phyloP scores from a whole-genome alignment of 2,329 filamentous ascomycete genomes.

The Aureobasidium melanogenum region DNA sequence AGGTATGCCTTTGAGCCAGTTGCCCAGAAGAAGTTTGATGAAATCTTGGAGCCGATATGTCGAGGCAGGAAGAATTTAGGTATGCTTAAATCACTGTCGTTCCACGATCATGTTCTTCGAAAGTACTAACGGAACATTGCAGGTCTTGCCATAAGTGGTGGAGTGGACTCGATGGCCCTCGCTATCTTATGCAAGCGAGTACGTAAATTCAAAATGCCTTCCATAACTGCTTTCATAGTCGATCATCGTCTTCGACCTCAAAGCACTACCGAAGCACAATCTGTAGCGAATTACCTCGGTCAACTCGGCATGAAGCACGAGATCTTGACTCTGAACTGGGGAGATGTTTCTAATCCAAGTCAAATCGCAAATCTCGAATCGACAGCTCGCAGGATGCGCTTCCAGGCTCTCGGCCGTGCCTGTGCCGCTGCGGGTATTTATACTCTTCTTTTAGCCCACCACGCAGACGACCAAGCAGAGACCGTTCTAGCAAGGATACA shows the following conservation, averaged over 20 bases:
- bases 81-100: neutral
- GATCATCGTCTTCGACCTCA: constrained; percentile 50
- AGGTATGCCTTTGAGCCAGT: neutral
- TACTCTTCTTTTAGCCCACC: constrained; percentile 71
- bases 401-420: constrained; percentile 56
- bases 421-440: constrained; percentile 46
- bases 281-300: constrained; percentile 38
- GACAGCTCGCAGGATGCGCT: constrained; percentile 64
- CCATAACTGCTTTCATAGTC: constrained; percentile 49
- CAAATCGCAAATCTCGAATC: constrained; percentile 63
- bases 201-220: neutral
- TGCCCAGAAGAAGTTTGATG: neutral
- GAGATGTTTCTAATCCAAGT: constrained; percentile 27
- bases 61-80: neutral
- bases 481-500: constrained; percentile 74
- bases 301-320: constrained; percentile 30
- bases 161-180: constrained; percentile 96
- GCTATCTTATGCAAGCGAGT: constrained; percentile 58
- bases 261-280: constrained; percentile 46
- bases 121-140: neutral
- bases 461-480: constrained; percentile 85
- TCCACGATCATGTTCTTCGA: neutral
- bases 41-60: neutral
- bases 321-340: constrained; percentile 31
- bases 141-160: constrained; percentile 76